Conservation (phyloP, 208 protist species). For the Wallacemonas rigidus region DNA sequence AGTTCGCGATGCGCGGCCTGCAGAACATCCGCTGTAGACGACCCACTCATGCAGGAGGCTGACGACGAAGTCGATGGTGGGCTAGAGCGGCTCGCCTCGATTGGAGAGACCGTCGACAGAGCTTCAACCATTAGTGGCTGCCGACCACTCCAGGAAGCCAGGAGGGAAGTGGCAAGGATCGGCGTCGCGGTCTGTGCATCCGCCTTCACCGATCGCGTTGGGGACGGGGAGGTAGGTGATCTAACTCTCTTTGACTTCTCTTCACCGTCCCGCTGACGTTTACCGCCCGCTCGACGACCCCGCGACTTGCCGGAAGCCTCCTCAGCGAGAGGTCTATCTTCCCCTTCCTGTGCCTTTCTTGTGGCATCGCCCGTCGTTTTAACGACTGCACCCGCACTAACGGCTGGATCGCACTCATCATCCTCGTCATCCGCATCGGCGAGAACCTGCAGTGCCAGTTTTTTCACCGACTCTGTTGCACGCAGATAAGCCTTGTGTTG, state of each 20-base stretch:
- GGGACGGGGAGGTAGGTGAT: too few species aligned
- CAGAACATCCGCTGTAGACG: constrained; percentile 3
- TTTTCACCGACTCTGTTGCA: neutral
- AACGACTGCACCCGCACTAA: too few species aligned
- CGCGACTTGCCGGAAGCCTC: neutral
- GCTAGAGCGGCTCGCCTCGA: too few species aligned
- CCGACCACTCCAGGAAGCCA: constrained; percentile 3
- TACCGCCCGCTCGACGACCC: neutral
- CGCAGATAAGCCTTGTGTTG: constrained; percentile 37
- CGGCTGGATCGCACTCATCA: too few species aligned
- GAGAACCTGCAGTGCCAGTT: neutral
- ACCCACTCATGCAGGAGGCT: neutral
- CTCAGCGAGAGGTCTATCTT: too few species aligned
- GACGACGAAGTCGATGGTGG: neutral
- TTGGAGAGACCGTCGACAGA: too few species aligned
- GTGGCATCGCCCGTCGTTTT: too few species aligned
- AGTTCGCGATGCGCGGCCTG: constrained; percentile 16
- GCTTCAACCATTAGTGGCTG: neutral
- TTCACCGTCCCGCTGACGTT: constrained; percentile 1
- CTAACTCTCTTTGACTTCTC: neutral
- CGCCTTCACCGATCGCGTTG: too few species aligned
- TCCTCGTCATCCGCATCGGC: constrained; percentile 4
- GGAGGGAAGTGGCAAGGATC: neutral
- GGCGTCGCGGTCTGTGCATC: neutral
- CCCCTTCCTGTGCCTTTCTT: too few species aligned